phyloP scores from a whole-genome alignment of 805 yeast genomes.

The Kodamaea restingae region DNA sequence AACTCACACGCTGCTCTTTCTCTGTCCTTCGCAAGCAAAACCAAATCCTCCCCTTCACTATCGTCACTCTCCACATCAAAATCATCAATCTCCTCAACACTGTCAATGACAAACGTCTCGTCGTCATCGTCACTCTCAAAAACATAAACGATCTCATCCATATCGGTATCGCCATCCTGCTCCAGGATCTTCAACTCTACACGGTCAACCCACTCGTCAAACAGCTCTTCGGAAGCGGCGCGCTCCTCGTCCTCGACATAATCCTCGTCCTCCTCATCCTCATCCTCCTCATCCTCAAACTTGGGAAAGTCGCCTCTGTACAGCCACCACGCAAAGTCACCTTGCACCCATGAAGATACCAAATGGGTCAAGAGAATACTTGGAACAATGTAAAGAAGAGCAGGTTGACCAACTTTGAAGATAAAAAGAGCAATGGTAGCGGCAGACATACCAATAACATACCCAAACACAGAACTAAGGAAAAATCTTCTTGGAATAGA shows the following conservation, averaged over 20 bases:
- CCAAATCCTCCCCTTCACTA: conserved; percentile 8
- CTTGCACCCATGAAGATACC: conserved; percentile 29
- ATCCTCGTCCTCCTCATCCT: conserved; percentile 12
- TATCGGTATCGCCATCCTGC: conserved; percentile 13
- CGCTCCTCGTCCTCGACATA: conserved; percentile 13
- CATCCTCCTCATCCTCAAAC: conserved; percentile 13
- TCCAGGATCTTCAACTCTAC: conserved; percentile 15
- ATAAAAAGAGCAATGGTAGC: conserved; percentile 40
- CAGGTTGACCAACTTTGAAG: conserved; percentile 58
- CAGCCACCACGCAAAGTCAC: conserved; percentile 29
- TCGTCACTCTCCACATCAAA: conserved; percentile 9
- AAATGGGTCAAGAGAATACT: conserved; percentile 28
- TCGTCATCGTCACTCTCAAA: conserved; percentile 16
- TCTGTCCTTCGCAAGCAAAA: conserved; percentile 11
- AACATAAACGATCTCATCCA: conserved; percentile 12
- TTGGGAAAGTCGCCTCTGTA: conserved; percentile 19
- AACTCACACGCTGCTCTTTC: background rate
- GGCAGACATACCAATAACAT: conserved; percentile 40
- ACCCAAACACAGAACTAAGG: conserved; percentile 41
- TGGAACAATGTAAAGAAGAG: conserved; percentile 62
- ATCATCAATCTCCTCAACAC: conserved; percentile 10
- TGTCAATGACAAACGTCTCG: conserved; percentile 5
- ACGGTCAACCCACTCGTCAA: conserved; percentile 19
- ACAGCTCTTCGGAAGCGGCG: conserved; percentile 14
- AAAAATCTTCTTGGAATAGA: conserved; percentile 45